Evolutionary conservation across 306 rosid genomes (phyloP).

Genomic region (Ziziphus jujuba): DNA sequence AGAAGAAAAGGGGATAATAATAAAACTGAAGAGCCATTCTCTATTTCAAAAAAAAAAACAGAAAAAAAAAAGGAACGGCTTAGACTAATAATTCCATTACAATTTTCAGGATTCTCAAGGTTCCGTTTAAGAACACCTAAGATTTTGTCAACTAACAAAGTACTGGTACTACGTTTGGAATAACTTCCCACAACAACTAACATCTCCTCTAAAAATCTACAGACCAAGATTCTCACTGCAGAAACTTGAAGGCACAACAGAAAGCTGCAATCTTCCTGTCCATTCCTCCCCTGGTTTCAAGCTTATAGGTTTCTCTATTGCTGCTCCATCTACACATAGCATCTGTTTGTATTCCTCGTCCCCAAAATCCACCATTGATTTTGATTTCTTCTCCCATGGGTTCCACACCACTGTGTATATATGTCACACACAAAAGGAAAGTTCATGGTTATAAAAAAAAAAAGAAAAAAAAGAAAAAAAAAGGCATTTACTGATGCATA

Average conservation of each 20-base stretch:
- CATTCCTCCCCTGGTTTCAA: conserved; percentile 97
- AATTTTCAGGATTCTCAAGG: too few relatives aligned
- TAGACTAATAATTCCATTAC: too few relatives aligned
- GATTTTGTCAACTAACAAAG: too few relatives aligned
- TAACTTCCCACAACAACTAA: conserved; percentile 10
- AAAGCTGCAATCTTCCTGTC: conserved; percentile 78
- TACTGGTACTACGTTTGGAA: too few relatives aligned
- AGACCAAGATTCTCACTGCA: conserved; percentile 66
- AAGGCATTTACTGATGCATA: neutral
- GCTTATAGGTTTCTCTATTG: conserved; percentile 66
- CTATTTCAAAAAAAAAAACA: too few relatives aligned
- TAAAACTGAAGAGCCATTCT: too few relatives aligned
- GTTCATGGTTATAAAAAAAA: too few relatives aligned
- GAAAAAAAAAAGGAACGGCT: too few relatives aligned
- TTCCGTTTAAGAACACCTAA: too few relatives aligned
- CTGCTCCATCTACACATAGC: conserved; percentile 92
- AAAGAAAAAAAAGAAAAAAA: neutral
- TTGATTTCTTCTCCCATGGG: conserved; percentile 97
- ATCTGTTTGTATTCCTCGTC: conserved; percentile 90
- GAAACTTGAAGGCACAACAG: conserved; percentile 82
- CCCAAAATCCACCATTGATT: conserved; percentile 76
- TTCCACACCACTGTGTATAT: conserved; percentile 75
- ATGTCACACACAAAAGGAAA: neutral
- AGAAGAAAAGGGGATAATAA: too few relatives aligned
- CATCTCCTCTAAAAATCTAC: conserved; percentile 28